Evolutionary conservation across 2,329 filamentous ascomycete genomes (phyloP).

Genomic region (Dothideomycetidae sp.): DNA sequence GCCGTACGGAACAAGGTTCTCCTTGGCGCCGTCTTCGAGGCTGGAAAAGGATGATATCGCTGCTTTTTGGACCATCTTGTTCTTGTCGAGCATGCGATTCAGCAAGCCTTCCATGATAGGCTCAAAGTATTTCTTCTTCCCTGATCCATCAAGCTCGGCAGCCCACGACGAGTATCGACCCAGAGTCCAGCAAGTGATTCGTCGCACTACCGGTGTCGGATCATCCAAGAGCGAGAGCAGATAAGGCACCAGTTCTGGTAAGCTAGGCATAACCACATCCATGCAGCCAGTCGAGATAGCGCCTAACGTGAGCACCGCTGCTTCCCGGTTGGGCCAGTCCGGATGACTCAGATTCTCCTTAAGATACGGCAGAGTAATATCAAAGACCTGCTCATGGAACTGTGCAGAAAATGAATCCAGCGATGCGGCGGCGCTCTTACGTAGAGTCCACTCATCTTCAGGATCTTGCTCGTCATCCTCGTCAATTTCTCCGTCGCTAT

Average conservation of each 20-base stretch:
- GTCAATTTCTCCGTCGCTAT: constrained; percentile 80
- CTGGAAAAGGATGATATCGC: constrained; percentile 92
- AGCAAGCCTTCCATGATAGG: constrained; percentile 96
- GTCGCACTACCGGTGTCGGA: constrained; percentile 74
- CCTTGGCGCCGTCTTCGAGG: constrained; percentile 82
- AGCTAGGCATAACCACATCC: constrained; percentile 73
- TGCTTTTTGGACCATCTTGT: constrained; percentile 96
- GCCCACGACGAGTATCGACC: constrained; percentile 91
- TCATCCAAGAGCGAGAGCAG: constrained; percentile 77
- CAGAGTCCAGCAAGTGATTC: constrained; percentile 96
- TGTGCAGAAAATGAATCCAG: constrained; percentile 87
- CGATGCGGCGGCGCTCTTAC: constrained; percentile 92
- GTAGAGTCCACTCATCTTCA: constrained; percentile 85
- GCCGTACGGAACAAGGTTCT: constrained; percentile 69
- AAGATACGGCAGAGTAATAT: constrained; percentile 82
- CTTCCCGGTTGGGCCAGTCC: constrained; percentile 87
- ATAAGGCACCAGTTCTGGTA: constrained; percentile 81
- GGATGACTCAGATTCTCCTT: constrained; percentile 75
- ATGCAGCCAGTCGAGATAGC: constrained; percentile 93
- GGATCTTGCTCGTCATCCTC: constrained; percentile 56
- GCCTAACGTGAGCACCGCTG: constrained; percentile 83
- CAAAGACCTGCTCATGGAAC: constrained; percentile 77
- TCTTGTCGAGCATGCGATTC: constrained; percentile 85
- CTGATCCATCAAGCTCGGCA: constrained; percentile 52
- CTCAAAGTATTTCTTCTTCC: constrained; percentile 69